These are phyloP conservation scores for Ilyonectria destructans DNA, from an alignment of 2,329 filamentous ascomycete genomes.

Conservation along the genomic window DNA sequence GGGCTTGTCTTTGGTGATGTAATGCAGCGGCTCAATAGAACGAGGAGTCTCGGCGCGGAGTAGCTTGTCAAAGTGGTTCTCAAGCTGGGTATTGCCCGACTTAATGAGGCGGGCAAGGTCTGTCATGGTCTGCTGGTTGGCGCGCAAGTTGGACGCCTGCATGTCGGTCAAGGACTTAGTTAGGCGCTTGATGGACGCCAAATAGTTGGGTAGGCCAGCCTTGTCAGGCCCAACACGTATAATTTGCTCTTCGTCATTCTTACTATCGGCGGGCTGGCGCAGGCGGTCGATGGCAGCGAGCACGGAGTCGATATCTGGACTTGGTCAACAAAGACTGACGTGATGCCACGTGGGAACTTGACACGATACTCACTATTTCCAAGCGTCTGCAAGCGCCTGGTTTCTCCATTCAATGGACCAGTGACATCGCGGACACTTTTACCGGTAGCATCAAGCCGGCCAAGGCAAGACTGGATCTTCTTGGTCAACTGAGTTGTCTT, in stretches of 20 bases:
- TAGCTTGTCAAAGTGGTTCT: slow-evolving; percentile 86
- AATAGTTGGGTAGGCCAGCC: slow-evolving; percentile 86
- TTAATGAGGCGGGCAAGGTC: slow-evolving; percentile 86
- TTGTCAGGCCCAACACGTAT: slow-evolving; percentile 90
- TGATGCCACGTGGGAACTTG: neutral
- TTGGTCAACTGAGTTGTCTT: slow-evolving; percentile 95
- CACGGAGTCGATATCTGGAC: slow-evolving; percentile 85
- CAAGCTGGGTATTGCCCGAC: slow-evolving; percentile 85
- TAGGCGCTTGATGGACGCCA: slow-evolving; percentile 90
- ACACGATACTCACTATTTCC: slow-evolving; percentile 74
- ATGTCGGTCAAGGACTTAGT: slow-evolving; percentile 89
- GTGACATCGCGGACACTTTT: slow-evolving; percentile 94
- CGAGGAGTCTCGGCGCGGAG: slow-evolving; percentile 83
- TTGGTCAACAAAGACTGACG: slow-evolving; percentile 34
- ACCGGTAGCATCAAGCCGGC: slow-evolving; percentile 87
- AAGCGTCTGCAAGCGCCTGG: slow-evolving; percentile 88
- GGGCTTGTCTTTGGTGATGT: slow-evolving; percentile 88
- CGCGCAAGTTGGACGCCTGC: slow-evolving; percentile 89
- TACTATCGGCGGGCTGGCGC: slow-evolving; percentile 92
- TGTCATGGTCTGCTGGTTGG: slow-evolving; percentile 90
- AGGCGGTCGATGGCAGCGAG: slow-evolving; percentile 90
- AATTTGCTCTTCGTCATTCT: slow-evolving; percentile 91
- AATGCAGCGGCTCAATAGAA: slow-evolving; percentile 91
- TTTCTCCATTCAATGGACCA: slow-evolving; percentile 93
- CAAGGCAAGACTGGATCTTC: slow-evolving; percentile 92